Evolutionary conservation across 164 flowering plant genomes (phyloP).

Genomic region (Nymphaea thermarum): DNA sequence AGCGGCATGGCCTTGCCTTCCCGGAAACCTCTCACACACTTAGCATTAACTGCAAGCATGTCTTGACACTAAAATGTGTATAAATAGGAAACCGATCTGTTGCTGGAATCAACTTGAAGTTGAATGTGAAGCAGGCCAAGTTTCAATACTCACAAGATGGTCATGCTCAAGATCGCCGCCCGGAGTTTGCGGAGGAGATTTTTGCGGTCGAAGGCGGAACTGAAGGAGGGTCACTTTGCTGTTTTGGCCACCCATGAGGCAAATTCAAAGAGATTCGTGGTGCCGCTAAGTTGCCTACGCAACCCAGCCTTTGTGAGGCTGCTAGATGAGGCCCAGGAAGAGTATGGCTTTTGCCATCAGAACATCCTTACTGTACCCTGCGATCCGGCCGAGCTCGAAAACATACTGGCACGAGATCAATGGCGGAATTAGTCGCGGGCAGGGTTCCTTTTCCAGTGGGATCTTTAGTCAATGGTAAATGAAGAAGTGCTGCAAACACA

Average conservation of each 20-base stretch:
- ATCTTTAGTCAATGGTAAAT: too few relatives aligned
- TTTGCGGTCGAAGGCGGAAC: not conserved
- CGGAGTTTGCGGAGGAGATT: not conserved
- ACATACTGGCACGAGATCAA: slow-evolving; percentile 7
- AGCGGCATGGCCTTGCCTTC: too few relatives aligned
- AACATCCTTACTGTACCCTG: slow-evolving; percentile 18
- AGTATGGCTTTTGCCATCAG: slow-evolving; percentile 18
- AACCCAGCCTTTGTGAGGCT: slow-evolving; percentile 15
- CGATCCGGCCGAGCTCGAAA: slow-evolving; percentile 16
- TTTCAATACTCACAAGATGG: not conserved
- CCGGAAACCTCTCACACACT: not conserved
- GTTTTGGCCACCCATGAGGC: slow-evolving; percentile 10
- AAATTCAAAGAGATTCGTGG: slow-evolving; percentile 10
- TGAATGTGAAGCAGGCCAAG: too few relatives aligned
- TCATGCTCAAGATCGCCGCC: not conserved
- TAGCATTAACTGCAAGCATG: not conserved
- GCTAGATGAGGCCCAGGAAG: slow-evolving; percentile 15
- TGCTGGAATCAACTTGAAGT: too few relatives aligned
- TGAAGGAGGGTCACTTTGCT: slow-evolving; percentile 10
- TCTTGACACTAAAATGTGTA: not conserved
- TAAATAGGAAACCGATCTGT: not conserved
- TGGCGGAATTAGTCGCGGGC: not conserved
- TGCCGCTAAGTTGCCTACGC: slow-evolving; percentile 14
- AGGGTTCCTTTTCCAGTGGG: too few relatives aligned
- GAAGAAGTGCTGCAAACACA: too few relatives aligned